These are phyloP conservation scores for Urochloa ruziziensis DNA, from an alignment of 176 grass and related monocot genomes.

Conservation along the genomic window DNA sequence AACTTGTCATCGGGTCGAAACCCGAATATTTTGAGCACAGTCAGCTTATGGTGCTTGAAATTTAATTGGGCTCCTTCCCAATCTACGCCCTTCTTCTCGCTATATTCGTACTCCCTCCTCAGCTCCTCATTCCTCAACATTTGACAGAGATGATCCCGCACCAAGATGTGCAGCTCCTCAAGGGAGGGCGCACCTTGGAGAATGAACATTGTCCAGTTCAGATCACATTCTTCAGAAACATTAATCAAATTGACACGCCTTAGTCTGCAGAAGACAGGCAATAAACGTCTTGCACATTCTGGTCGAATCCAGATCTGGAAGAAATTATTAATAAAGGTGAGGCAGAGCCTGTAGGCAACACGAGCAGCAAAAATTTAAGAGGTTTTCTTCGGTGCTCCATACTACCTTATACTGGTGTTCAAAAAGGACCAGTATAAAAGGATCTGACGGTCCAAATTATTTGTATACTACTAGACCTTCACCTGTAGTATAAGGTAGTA, in stretches of 20 bases:
- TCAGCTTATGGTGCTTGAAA: background rate
- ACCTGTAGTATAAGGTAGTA: no score
- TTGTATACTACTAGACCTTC: no score
- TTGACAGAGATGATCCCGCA: constrained; percentile 1
- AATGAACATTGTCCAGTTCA: background rate
- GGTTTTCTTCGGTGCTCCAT: no score
- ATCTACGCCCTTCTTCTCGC: background rate
- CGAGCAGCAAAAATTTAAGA: background rate
- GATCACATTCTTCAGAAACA: background rate
- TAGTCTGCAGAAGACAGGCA: background rate
- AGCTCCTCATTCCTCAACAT: background rate
- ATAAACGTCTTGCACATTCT: background rate
- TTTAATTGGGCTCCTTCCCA: background rate
- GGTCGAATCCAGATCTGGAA: no score
- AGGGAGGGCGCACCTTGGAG: background rate
- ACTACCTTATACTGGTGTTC: no score
- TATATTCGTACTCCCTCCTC: background rate
- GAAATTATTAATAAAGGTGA: background rate
- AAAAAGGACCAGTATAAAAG: no score
- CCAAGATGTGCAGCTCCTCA: background rate
- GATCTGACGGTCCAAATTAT: no score
- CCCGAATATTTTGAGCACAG: background rate
- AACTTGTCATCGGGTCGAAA: background rate
- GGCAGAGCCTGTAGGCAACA: background rate
- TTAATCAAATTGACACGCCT: background rate